A percentile compares a stretch with the other conserved stretches of the same genome.
These are phyloP conservation scores for Hippophae rhamnoides DNA, from an alignment of 306 rosid genomes.

Conservation along the genomic window DNA sequence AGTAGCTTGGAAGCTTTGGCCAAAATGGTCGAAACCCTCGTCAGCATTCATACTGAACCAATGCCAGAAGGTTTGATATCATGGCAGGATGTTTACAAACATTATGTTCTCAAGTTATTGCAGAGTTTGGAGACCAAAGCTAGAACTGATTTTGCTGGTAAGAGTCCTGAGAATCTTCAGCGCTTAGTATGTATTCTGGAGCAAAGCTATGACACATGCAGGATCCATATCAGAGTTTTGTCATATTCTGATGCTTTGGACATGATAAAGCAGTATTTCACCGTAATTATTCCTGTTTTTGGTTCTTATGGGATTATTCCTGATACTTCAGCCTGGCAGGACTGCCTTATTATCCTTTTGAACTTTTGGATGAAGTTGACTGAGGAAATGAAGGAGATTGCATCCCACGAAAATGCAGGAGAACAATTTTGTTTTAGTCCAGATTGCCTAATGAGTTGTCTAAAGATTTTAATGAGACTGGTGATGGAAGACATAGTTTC, in stretches of 20 bases:
- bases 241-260: slow-evolving; percentile 61
- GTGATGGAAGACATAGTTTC: slow-evolving; percentile 83
- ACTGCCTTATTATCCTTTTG: slow-evolving; percentile 70
- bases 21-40: slow-evolving; percentile 63
- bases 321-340: slow-evolving; percentile 91
- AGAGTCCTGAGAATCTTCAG: slow-evolving; percentile 68
- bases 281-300: slow-evolving; percentile 48
- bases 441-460: slow-evolving; percentile 53
- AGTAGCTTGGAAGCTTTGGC: slow-evolving; percentile 69
- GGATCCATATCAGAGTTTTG: slow-evolving; percentile 49
- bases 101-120: slow-evolving; percentile 45
- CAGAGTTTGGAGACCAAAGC: slow-evolving; percentile 49
- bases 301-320: slow-evolving; percentile 49
- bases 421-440: slow-evolving; percentile 39
- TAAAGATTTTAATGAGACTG: slow-evolving; percentile 64
- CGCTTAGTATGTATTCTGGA: slow-evolving; percentile 65
- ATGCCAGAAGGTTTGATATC: slow-evolving; percentile 64
- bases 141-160: slow-evolving; percentile 30
- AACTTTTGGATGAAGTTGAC: slow-evolving; percentile 74
- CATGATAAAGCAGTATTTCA: slow-evolving; percentile 64
- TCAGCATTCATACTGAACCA: slow-evolving; percentile 36
- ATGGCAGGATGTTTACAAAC: slow-evolving; percentile 77
- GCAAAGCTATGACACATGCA: slow-evolving; percentile 57
- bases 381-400: slow-evolving; percentile 71
- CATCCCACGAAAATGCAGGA: slow-evolving; percentile 31